phyloP scores from a whole-genome alignment of 768 basidiomycete genomes.

The Hortiboletus flavorubellus region DNA sequence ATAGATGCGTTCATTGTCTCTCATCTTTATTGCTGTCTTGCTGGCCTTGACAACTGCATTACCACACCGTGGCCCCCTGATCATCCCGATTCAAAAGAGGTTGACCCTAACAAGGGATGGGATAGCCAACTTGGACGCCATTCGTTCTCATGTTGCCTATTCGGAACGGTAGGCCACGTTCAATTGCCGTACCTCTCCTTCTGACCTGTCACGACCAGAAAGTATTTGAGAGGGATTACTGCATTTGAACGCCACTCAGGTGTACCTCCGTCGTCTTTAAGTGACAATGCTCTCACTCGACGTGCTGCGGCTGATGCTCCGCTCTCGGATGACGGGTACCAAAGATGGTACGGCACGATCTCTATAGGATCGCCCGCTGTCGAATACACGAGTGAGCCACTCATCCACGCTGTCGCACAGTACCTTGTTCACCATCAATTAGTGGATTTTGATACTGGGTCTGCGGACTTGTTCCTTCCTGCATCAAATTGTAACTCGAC shows the following conservation, averaged over 20 bases:
- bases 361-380: slow-evolving; percentile 24
- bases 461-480: slow-evolving; percentile 35
- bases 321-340: slow-evolving; percentile 15
- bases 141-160: slow-evolving; percentile 14
- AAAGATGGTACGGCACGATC: slow-evolving; percentile 25
- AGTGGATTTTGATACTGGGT: slow-evolving; percentile 37
- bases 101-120: slow-evolving; percentile 13
- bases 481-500: slow-evolving; percentile 21
- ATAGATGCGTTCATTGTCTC: slow-evolving; percentile 10
- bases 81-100: slow-evolving; percentile 19
- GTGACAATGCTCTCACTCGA: background rate
- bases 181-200: background rate
- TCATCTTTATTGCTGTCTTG: slow-evolving; percentile 6
- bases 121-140: slow-evolving; percentile 12
- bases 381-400: slow-evolving; percentile 16
- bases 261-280: background rate
- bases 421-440: background rate
- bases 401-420: background rate
- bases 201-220: slow-evolving; percentile 15
- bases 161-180: slow-evolving; percentile 11
- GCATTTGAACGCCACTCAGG: slow-evolving; percentile 7
- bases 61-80: slow-evolving; percentile 9
- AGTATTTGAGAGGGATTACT: slow-evolving; percentile 14
- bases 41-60: slow-evolving; percentile 17
- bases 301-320: slow-evolving; percentile 8